Percentiles rank a stretch among this genome's conserved stretches.
Evolutionary conservation across 495 filamentous ascomycete species (phyloP).

Genomic region (Aspergillus nanangensis): DNA sequence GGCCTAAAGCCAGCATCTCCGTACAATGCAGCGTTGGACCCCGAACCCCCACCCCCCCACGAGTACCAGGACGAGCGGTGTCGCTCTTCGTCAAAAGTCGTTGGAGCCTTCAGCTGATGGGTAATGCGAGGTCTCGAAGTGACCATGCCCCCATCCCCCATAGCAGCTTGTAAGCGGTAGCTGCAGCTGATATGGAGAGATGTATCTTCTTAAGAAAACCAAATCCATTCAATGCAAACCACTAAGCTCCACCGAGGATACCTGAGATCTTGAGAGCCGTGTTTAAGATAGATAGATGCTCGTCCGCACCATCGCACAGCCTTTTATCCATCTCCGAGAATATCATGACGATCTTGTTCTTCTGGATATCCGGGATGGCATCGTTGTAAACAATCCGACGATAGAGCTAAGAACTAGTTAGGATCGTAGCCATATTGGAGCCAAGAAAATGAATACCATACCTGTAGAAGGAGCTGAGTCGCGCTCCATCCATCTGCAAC

Average conservation of each 20-base stretch:
- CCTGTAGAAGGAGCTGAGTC: slow-evolving; percentile 78
- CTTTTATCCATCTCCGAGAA: slow-evolving; percentile 95
- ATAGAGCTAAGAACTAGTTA: slow-evolving; percentile 59
- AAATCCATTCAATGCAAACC: too few relatives aligned
- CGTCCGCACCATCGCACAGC: slow-evolving; percentile 94
- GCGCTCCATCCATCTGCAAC: slow-evolving; percentile 98
- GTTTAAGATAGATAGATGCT: slow-evolving; percentile 88
- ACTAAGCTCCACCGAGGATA: slow-evolving; percentile 51
- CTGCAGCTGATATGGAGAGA: not conserved
- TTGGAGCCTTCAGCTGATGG: too few relatives aligned
- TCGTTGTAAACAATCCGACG: slow-evolving; percentile 81
- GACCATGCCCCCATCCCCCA: too few relatives aligned
- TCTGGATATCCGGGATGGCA: slow-evolving; percentile 72
- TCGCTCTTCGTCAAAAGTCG: too few relatives aligned
- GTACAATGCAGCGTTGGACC: too few relatives aligned
- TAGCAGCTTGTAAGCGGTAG: too few relatives aligned
- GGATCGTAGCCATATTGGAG: not conserved
- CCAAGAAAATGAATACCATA: slow-evolving; percentile 28
- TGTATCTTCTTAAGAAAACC: too few relatives aligned
- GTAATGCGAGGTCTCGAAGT: too few relatives aligned
- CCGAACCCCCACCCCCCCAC: too few relatives aligned
- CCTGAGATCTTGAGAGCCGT: slow-evolving; percentile 73
- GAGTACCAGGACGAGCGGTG: too few relatives aligned
- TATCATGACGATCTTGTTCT: slow-evolving; percentile 82
- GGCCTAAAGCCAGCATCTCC: too few relatives aligned